Percentiles rank a stretch among this genome's conserved stretches.
Conservation (phyloP, 805 yeast species). For the Candida schatavii region DNA sequence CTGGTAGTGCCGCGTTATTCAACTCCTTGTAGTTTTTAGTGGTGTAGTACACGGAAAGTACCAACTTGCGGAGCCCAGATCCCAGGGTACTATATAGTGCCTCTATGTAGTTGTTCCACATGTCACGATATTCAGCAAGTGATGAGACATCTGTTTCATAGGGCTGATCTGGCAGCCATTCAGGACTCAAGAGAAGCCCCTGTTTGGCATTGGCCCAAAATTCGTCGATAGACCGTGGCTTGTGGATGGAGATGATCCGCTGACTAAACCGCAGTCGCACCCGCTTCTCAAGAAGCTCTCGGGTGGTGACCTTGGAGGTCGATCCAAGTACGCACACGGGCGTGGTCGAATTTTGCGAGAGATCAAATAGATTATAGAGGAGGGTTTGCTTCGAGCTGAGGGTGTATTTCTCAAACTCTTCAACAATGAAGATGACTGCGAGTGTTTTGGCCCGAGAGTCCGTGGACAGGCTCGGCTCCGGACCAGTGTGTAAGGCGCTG, state of each 20-base stretch:
- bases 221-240: conserved; percentile 44
- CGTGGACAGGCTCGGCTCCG: conserved; percentile 6
- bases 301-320: conserved; percentile 68
- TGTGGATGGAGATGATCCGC: conserved; percentile 59
- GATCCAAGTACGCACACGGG: conserved; percentile 84
- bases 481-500: conserved; percentile 8
- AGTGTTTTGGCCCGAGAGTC: conserved; percentile 20
- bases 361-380: conserved; percentile 82
- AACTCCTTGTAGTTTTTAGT: conserved; percentile 55
- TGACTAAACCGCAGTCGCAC: conserved; percentile 90
- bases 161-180: too few species aligned
- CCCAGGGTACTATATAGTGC: not conserved
- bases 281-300: conserved; percentile 85
- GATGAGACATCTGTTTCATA: conserved; percentile 13
- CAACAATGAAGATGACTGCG: conserved; percentile 75
- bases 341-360: conserved; percentile 65
- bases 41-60: conserved; percentile 49
- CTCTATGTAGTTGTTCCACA: conserved; percentile 47
- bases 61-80: conserved; percentile 13
- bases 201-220: conserved; percentile 49
- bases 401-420: conserved; percentile 82
- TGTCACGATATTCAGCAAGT: conserved; percentile 18
- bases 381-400: conserved; percentile 73
- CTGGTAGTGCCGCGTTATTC: conserved; percentile 39
- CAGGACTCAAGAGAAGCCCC: conserved; percentile 28